phyloP scores from a whole-genome alignment of 805 yeast species.

The Blastobotrys americana region DNA sequence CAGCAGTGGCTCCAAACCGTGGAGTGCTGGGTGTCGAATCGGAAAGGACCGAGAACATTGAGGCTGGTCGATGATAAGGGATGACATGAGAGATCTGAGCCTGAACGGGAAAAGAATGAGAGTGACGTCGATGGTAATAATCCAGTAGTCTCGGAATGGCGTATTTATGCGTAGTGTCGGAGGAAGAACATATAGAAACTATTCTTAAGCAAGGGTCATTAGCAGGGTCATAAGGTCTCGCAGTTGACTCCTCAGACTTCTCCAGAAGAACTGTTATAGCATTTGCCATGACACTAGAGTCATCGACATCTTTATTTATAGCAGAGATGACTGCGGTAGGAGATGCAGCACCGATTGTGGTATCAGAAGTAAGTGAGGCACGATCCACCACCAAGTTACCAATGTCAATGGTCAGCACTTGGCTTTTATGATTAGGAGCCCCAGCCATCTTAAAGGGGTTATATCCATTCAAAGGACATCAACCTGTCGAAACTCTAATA shows the following conservation, averaged over 20 bases:
- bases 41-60: slow-evolving; percentile 2
- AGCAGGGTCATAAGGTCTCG: slow-evolving; percentile 5
- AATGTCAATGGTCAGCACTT: too few species aligned
- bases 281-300: neutral
- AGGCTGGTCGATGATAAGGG: slow-evolving; percentile 13
- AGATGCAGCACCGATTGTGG: too few species aligned
- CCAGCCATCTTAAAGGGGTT: too few species aligned
- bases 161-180: slow-evolving; percentile 9
- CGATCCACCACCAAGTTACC: too few species aligned
- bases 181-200: slow-evolving; percentile 16
- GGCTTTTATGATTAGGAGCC: too few species aligned
- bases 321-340: neutral
- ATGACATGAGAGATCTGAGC: slow-evolving; percentile 18
- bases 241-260: neutral
- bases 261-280: neutral
- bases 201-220: slow-evolving; percentile 12
- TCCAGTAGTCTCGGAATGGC: slow-evolving; percentile 16
- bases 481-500: too few species aligned
- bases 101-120: slow-evolving; percentile 1
- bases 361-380: too few species aligned
- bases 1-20: neutral
- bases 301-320: neutral
- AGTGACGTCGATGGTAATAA: slow-evolving; percentile 1
- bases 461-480: too few species aligned
- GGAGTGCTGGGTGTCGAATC: neutral